These are phyloP conservation scores for Scedosporium aurantiacum DNA, from an alignment of 2,329 filamentous ascomycete species.

Conservation along the genomic window DNA sequence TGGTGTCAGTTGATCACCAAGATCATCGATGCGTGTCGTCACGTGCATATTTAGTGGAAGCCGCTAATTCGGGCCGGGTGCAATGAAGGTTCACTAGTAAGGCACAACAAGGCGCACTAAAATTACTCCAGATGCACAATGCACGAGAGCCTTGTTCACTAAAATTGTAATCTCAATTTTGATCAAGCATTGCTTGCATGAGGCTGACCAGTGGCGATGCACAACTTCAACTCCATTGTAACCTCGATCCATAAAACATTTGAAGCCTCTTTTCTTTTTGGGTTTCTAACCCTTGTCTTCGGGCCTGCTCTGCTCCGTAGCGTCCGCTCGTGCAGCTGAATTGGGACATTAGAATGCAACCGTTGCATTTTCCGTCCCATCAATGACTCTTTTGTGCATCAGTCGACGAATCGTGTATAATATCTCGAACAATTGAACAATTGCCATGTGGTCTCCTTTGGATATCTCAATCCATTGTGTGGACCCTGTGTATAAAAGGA, in stretches of 20 bases:
- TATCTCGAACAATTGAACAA: neutral
- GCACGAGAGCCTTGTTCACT: neutral
- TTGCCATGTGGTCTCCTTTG: neutral
- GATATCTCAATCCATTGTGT: too few species aligned
- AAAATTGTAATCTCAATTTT: neutral
- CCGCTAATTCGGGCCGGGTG: neutral
- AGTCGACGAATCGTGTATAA: neutral
- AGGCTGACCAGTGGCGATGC: neutral
- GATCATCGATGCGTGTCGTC: neutral
- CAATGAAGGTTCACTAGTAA: neutral
- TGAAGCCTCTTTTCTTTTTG: too few species aligned
- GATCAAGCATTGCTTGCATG: neutral
- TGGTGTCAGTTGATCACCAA: slow-evolving; percentile 3
- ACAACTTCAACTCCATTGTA: neutral
- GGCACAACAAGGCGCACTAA: neutral
- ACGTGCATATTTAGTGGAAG: neutral
- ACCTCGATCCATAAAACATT: neutral
- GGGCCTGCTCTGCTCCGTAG: neutral
- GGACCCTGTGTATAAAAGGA: too few species aligned
- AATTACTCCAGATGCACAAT: neutral
- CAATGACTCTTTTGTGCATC: neutral
- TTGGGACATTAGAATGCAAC: neutral
- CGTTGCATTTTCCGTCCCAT: neutral
- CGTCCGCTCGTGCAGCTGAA: neutral
- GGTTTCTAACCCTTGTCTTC: neutral